Conservation (phyloP, 2,329 filamentous ascomycete species). For the Akanthomyces muscarius region DNA sequence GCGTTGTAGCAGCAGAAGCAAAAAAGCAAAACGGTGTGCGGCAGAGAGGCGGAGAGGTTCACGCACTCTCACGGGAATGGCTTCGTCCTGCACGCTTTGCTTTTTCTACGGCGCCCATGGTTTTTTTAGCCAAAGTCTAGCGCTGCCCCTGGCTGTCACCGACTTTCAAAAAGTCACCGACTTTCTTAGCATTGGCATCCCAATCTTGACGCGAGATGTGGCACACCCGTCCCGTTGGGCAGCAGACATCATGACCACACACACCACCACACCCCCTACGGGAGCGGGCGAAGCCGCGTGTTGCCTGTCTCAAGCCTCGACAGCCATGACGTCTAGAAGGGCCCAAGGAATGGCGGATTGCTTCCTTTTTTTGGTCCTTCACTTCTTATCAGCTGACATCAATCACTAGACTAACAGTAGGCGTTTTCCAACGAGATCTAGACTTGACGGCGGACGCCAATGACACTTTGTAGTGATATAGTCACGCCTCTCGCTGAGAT, state of each 20-base stretch:
- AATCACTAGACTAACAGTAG: no score
- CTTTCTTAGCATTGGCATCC: no score
- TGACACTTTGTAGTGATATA: no score
- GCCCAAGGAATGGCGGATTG: neutral
- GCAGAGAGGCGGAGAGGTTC: neutral
- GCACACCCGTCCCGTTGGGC: neutral
- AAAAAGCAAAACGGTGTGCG: slow-evolving; percentile 6
- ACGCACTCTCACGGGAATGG: neutral
- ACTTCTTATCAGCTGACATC: neutral
- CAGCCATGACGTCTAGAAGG: neutral
- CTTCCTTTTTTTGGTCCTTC: no score
- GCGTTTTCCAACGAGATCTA: no score
- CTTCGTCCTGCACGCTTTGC: neutral
- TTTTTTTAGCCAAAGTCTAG: neutral
- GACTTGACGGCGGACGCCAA: no score
- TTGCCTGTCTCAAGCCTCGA: neutral
- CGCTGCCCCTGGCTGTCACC: neutral
- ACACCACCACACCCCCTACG: no score
- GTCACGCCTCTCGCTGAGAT: no score
- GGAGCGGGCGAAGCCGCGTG: neutral
- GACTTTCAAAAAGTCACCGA: neutral
- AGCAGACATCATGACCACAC: neutral
- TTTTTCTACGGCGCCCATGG: neutral
- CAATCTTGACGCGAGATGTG: neutral
- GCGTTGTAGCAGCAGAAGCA: neutral